Evolutionary conservation across 371 early-diverging fungal genomes (phyloP), one percentile per base, ranked within the genome.

Genomic region (Thermomucor indicae-seudaticae): DNA sequence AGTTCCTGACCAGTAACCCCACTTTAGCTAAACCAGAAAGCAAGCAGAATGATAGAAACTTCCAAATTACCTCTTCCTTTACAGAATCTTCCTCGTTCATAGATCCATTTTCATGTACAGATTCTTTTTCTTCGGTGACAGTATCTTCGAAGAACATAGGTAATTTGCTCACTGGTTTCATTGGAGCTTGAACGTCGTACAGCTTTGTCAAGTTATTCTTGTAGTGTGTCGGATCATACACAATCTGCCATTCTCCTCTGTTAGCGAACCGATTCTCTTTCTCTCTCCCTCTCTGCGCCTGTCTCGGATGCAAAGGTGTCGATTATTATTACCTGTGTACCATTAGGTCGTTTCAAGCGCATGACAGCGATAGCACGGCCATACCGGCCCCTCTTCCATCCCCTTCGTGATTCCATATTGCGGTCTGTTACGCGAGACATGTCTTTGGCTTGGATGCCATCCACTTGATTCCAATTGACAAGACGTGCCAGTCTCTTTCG

Each of bases 361-460:
- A 91, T 80, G n/a, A 88, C 78, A 6, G 84, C 66, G 43, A 88
- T 83, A 3, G 87, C 88, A 29, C 90, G 79, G 40, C 88, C 89
- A 68, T 86, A 90, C 27, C 86, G 62, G n/a, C 86, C 82, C 51
- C 79, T 67, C 49, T 81, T 79, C 92, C 92, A 92, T 22, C 89
- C 81, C 38, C 69, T 55, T 40, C 82, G 72, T 31, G 72, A 75
- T 14, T 80, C 79, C 53, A 86, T 66, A 55, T 80, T 88, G 41
- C 79, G 79, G 47, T 89, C 86, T 0, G 83, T 90, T 16, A 92
- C 78, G 30, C 82, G 61, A 1, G 78, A 59, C 88, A 91, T 87
- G 54, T 90, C 86, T 31, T 73, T 77, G 0, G 89, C 62, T 39
- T 63, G 43, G 49, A 67, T 61, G 14, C 67, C 76, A 16, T 70